Evolutionary conservation across 2,329 filamentous ascomycete species (phyloP).

Genomic region (Xylariaceae sp.): DNA sequence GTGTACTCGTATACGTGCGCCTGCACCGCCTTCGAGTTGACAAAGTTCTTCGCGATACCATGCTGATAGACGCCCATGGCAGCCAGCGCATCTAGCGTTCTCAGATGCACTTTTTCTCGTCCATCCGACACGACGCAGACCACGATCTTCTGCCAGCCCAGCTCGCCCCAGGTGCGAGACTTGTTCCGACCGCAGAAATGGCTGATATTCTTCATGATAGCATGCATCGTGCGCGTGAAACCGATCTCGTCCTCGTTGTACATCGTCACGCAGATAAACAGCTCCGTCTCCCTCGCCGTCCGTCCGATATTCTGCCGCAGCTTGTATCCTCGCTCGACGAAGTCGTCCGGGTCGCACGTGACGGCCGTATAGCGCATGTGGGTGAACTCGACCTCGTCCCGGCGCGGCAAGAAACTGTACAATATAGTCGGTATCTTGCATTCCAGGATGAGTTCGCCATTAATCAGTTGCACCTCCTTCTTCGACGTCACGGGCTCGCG

Average conservation of each 20-base stretch:
- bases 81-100: slow-evolving; percentile 88
- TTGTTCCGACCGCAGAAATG: slow-evolving; percentile 92
- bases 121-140: slow-evolving; percentile 97
- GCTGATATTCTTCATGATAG: slow-evolving; percentile 98
- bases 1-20: slow-evolving; percentile 99
- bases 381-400: slow-evolving; percentile 93
- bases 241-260: slow-evolving; percentile 98
- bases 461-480: slow-evolving; percentile 94
- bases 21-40: slow-evolving; percentile 92
- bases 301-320: slow-evolving; percentile 87
- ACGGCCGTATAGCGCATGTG: slow-evolving; percentile 95
- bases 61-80: slow-evolving; percentile 98
- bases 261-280: slow-evolving; percentile 97
- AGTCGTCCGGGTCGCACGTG: slow-evolving; percentile 86
- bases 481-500: slow-evolving; percentile 81
- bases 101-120: slow-evolving; percentile 78
- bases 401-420: slow-evolving; percentile 89
- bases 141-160: slow-evolving; percentile 99
- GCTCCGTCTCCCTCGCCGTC: slow-evolving; percentile 85
- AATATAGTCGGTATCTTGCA: slow-evolving; percentile 99
- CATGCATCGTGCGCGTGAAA: slow-evolving; percentile 91
- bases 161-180: slow-evolving; percentile 97
- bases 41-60: slow-evolving; percentile 96
- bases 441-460: slow-evolving; percentile 93
- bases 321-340: slow-evolving; percentile 85